Conservation (phyloP, 2,329 filamentous ascomycete genomes). For the Dichotomopilus funicola region DNA sequence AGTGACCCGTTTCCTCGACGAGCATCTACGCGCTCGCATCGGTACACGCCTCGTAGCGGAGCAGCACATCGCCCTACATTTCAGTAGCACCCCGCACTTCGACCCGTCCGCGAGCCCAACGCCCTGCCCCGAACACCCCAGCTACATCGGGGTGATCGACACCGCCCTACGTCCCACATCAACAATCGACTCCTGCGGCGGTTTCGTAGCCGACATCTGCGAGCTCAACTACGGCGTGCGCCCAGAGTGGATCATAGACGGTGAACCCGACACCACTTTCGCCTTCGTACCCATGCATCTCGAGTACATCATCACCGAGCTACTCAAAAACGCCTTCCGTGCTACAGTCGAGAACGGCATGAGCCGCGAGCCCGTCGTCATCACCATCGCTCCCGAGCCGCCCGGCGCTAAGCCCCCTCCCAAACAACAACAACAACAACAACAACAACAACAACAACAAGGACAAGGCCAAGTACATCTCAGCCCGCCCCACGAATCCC, state of each 20-base stretch:
- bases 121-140: conserved; percentile 46
- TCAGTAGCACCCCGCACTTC: conserved; percentile 61
- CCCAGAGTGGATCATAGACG: conserved; percentile 72
- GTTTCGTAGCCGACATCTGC: conserved; percentile 91
- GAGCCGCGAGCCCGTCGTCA: conserved; percentile 74
- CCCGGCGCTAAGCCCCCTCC: conserved; percentile 24
- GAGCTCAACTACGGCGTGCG: conserved; percentile 91
- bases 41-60: conserved; percentile 91
- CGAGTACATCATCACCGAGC: conserved; percentile 93
- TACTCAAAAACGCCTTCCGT: conserved; percentile 94
- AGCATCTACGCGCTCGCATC: conserved; percentile 87
- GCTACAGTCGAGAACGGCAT: conserved; percentile 82
- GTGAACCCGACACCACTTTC: conserved; percentile 80
- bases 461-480: conserved; percentile 28
- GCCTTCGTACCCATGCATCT: conserved; percentile 93
- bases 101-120: conserved; percentile 47
- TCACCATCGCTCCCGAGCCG: conserved; percentile 77
- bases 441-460: no score
- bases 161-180: conserved; percentile 75
- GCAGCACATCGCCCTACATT: conserved; percentile 90
- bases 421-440: no score
- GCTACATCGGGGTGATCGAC: conserved; percentile 93
- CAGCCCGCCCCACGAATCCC: conserved; percentile 32
- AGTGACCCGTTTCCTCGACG: conserved; percentile 88
- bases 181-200: conserved; percentile 77